Conservation (phyloP, 202 grass and related monocot species). For the Cymbopogon flexuosus region DNA sequence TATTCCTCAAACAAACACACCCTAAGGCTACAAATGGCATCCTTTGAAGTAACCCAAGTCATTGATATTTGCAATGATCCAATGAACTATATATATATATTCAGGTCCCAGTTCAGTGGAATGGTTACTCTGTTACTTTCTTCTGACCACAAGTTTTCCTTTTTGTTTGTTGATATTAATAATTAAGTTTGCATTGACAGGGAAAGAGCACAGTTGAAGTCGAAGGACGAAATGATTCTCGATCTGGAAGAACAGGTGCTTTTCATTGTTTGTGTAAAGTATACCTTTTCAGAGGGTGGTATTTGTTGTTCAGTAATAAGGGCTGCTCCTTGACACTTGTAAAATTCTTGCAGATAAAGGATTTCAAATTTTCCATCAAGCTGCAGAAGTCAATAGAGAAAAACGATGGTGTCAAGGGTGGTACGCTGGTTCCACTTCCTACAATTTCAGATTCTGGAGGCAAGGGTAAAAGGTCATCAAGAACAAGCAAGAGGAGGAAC, state of each 20-base stretch:
- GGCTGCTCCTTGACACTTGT: neutral
- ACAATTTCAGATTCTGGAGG: conserved; percentile 35
- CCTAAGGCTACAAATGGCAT: neutral
- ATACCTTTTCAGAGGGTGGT: neutral
- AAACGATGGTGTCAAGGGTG: conserved; percentile 63
- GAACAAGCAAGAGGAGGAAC: conserved; percentile 59
- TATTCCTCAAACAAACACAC: too few relatives aligned
- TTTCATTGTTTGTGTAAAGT: neutral
- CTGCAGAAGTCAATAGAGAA: conserved; percentile 66
- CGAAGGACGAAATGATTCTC: conserved; percentile 62
- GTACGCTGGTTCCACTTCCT: conserved; percentile 65
- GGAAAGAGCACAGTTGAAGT: conserved; percentile 54
- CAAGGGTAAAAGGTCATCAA: conserved; percentile 66
- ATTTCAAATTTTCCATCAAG: conserved; percentile 75
- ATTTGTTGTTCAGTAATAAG: neutral
- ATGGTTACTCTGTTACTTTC: neutral
- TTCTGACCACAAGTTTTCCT: neutral
- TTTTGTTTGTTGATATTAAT: neutral
- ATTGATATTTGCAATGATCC: conserved; percentile 10
- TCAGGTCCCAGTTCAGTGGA: neutral
- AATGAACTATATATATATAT: neutral
- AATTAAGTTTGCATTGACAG: conserved; percentile 36
- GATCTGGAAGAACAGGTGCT: conserved; percentile 89
- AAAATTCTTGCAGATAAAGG: conserved; percentile 62
- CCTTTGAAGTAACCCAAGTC: neutral